phyloP scores from a whole-genome alignment of 2,329 filamentous ascomycete genomes.

The Hypoxylon sp. region DNA sequence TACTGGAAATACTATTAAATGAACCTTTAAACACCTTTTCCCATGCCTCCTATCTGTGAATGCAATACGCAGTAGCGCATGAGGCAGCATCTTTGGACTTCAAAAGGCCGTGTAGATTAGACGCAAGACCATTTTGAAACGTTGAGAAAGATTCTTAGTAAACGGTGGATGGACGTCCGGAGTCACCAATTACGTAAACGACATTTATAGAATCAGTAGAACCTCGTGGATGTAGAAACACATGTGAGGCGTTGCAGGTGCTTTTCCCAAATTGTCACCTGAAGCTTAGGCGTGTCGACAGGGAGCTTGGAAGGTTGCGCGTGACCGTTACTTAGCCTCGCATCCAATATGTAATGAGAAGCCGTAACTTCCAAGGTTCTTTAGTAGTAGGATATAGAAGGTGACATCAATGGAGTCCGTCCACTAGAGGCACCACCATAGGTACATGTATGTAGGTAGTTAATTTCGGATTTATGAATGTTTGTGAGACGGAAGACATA shows the following conservation, averaged over 20 bases:
- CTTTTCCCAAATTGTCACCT: conserved; percentile 32
- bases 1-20: conserved; percentile 28
- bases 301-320: conserved; percentile 11
- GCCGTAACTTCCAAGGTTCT: not conserved
- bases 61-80: not conserved
- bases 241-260: conserved; percentile 41
- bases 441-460: too few species aligned
- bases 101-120: not conserved
- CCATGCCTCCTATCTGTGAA: not conserved
- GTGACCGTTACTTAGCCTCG: conserved; percentile 30
- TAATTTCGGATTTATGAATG: not conserved
- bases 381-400: too few species aligned
- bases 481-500: not conserved
- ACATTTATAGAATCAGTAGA: not conserved
- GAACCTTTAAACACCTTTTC: conserved; percentile 4
- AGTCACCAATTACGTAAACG: not conserved
- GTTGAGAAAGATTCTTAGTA: not conserved
- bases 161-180: not conserved
- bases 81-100: not conserved
- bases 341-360: not conserved
- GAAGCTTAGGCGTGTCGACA: conserved; percentile 23
- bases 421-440: not conserved
- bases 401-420: too few species aligned
- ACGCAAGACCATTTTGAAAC: too few species aligned
- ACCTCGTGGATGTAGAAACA: conserved; percentile 25